Percentiles rank a stretch among this genome's conserved stretches.
Conservation (phyloP, 768 basidiomycete species). For the Arthromyces matolae region DNA sequence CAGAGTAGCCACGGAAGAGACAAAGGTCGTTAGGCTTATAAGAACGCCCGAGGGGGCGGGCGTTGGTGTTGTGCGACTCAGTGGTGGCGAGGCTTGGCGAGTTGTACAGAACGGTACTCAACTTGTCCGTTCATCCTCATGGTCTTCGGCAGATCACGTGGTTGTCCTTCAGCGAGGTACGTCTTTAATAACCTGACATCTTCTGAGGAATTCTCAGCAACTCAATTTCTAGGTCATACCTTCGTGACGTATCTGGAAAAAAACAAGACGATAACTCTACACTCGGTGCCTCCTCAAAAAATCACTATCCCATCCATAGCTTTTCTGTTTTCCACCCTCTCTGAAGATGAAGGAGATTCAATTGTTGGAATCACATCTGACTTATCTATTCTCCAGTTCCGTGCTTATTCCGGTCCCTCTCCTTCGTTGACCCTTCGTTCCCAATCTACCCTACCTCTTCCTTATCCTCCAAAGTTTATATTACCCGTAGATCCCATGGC, state of each 20-base stretch:
- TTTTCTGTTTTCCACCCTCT: slow-evolving; percentile 66
- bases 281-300: slow-evolving; percentile 41
- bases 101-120: slow-evolving; percentile 44
- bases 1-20: slow-evolving; percentile 42
- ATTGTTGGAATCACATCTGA: slow-evolving; percentile 67
- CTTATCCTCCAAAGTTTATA: slow-evolving; percentile 48
- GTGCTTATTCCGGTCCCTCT: slow-evolving; percentile 30
- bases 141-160: slow-evolving; percentile 57
- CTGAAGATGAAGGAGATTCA: slow-evolving; percentile 44
- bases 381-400: slow-evolving; percentile 56
- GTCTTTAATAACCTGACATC: slow-evolving; percentile 9
- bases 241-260: slow-evolving; percentile 57
- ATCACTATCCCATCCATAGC: slow-evolving; percentile 48
- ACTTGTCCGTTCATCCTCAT: slow-evolving; percentile 46
- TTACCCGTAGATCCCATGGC: slow-evolving; percentile 87
- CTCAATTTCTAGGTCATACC: slow-evolving; percentile 38
- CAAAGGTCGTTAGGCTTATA: slow-evolving; percentile 57
- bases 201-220: slow-evolving; percentile 1
- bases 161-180: slow-evolving; percentile 69
- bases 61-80: slow-evolving; percentile 58
- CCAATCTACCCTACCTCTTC: slow-evolving; percentile 50
- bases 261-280: slow-evolving; percentile 48
- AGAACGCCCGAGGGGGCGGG: slow-evolving; percentile 79
- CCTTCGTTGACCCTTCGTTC: slow-evolving; percentile 44
- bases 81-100: slow-evolving; percentile 64